Evolutionary conservation across 345 rosid species (phyloP), one percentile per base, ranked within the genome.

Genomic region (Eucalyptus globulus): DNA sequence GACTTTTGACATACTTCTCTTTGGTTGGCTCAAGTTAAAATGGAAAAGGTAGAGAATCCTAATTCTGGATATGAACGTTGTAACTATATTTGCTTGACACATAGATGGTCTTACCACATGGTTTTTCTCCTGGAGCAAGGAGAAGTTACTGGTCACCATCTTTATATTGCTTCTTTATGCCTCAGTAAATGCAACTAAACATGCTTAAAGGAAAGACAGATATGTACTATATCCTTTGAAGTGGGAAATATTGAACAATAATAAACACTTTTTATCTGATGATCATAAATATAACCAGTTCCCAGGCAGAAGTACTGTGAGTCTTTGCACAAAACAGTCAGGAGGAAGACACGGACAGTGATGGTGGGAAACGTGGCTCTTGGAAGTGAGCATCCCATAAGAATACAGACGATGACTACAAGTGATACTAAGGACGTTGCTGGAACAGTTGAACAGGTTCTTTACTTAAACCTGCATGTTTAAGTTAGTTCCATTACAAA

Each of bases 351-450:
- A 11, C 83, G 96, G 89, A 96, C 99, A 6, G 99, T 98, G 72
- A 95, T 95, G 98, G 99, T 97, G 89, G 99, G 99, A 88, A 93
- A 98, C 89, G 99, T 98, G 62, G 93, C 96, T 49, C 97, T 97
- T 91, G 99, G 99, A 13, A 95, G 99, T 87, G 96, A 98, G 24
- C 98, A 98, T 94, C 99, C 99, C 9, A 93, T 98, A 67, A 94
- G 98, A 91, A 93, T 98, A 90, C 99, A 98, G 86, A 98, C 99
- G 6, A 98, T 98, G 99, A 98, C 99, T 87, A 98, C 99, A 80
- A 90, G 93, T 2, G 98, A 98, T 92, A 98, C 99, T 17, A 97
- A 96, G 91, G 96, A 98, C 92, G 93, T 97, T 89, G 93, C 98
- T 92, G 98, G 90, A n/a, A 98, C 99, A 86, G 97, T 98, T 88